Percentiles rank a stretch among this genome's conserved stretches.
phyloP scores from a whole-genome alignment of 495 filamentous ascomycete genomes.

The Copromyces sp. region DNA sequence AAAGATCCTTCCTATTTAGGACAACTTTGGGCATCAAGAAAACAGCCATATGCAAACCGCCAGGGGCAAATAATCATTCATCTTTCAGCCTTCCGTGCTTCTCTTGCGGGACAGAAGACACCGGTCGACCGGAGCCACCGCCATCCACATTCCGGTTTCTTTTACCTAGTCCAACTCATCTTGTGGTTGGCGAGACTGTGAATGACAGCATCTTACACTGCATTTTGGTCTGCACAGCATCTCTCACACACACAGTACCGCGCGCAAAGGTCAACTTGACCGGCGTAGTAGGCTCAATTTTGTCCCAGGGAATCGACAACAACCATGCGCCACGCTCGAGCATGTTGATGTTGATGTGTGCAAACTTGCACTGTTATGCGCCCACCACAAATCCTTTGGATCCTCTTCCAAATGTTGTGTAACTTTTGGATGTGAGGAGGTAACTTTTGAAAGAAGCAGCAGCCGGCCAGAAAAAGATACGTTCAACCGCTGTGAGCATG shows the following conservation, averaged over 20 bases:
- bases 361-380: not conserved
- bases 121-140: not conserved
- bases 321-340: not conserved
- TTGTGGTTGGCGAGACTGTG: not conserved
- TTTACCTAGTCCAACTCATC: not conserved
- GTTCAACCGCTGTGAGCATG: not conserved
- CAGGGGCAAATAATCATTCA: not conserved
- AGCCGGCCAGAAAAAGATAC: not conserved
- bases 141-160: not conserved
- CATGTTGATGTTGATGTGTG: not conserved
- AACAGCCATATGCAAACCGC: not conserved
- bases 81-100: not conserved
- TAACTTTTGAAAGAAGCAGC: not conserved
- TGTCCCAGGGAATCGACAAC: not conserved
- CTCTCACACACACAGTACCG: not conserved
- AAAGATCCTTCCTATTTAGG: slow-evolving; percentile 2
- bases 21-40: slow-evolving; percentile 10
- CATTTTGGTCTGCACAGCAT: not conserved
- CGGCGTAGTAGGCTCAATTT: not conserved
- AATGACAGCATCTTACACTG: not conserved
- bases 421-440: not conserved
- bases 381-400: not conserved
- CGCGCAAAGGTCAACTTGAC: not conserved
- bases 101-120: not conserved
- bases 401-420: not conserved